These are phyloP conservation scores for Kickxella alabastrina DNA, from an alignment of 192 early-diverging fungal species.

Conservation along the genomic window DNA sequence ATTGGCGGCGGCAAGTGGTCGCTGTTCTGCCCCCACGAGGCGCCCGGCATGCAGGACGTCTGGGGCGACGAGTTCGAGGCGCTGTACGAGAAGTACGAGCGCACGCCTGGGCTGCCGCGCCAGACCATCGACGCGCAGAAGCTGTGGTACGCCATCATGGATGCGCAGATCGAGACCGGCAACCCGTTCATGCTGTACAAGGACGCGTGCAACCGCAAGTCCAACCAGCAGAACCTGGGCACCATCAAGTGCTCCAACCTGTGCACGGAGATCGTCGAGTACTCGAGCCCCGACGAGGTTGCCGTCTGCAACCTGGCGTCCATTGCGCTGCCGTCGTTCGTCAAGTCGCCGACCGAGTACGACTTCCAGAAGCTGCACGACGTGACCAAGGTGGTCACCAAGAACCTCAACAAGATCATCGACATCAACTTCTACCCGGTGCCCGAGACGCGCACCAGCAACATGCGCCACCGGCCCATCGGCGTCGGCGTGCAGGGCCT, in stretches of 20 bases:
- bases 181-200: conserved; percentile 99
- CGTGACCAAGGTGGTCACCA: conserved; percentile 83
- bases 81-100: conserved; percentile 82
- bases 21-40: conserved; percentile 93
- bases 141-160: conserved; percentile 94
- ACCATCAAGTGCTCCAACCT: conserved; percentile 98
- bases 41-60: conserved; percentile 81
- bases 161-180: conserved; percentile 96
- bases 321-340: conserved; percentile 86
- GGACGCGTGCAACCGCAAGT: conserved; percentile 98
- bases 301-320: conserved; percentile 98
- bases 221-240: conserved; percentile 98
- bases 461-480: conserved; percentile 95
- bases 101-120: conserved; percentile 71
- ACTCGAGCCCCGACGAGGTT: conserved; percentile 91
- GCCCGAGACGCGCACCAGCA: conserved; percentile 77
- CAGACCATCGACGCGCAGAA: conserved; percentile 96
- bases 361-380: conserved; percentile 83
- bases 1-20: conserved; percentile 90
- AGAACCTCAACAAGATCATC: conserved; percentile 96
- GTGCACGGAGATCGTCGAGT: conserved; percentile 98
- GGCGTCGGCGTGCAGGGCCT: conserved; percentile 98
- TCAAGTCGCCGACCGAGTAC: conserved; percentile 62
- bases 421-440: conserved; percentile 98
- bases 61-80: conserved; percentile 93